Evolutionary conservation across 208 protist species (phyloP), one percentile per base, ranked within the genome.

Genomic region (Histomonas meleagridis): DNA sequence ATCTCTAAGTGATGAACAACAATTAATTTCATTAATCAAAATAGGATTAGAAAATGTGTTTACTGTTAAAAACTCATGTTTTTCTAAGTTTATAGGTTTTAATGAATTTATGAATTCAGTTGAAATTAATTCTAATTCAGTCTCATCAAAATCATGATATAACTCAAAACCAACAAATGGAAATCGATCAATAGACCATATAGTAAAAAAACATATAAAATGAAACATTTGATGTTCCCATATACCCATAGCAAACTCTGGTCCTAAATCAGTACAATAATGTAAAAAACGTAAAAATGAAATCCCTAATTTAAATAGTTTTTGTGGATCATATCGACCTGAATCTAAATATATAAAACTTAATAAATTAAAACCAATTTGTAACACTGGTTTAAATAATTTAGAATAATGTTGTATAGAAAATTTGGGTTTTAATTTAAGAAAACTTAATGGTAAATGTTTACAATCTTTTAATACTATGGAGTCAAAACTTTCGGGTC

Each of bases 301-400:
- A 51, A 86, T 86, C 18, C 76, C 76, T 16, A 86, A 28, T 18
- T 86, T 51, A 51, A 57, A 43, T 32, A 43, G 32, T 55, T 86
- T 46, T 43, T 72, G 32, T 55, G 51, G 26, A 55, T 51, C 76
- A 38, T 40, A 48, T 55, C 55, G 51, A 38, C 55, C 55, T 86
- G 40, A 32, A 86, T n/a, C 40, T 65, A 65, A 65, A 65, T 65
- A 86, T 7, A 86, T n/a, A 86, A 86, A 86, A 57, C 76, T 86
- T n/a, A 86, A 48, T 46, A 86, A 32, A 48, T 86, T 86, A 14
- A 86, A 46, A 0, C 76, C 76, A 55, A n/a, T 53, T 32, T 43
- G 23, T 9, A 86, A 18, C 23, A 86, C 55, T 86, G 76, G 76
- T n/a, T 32, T 26, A 55, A 86, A 38, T 35, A 86, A 26, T 35